Evolutionary conservation across 352 stramenopile species (phyloP).

Genomic region (Peronospora destructor): DNA sequence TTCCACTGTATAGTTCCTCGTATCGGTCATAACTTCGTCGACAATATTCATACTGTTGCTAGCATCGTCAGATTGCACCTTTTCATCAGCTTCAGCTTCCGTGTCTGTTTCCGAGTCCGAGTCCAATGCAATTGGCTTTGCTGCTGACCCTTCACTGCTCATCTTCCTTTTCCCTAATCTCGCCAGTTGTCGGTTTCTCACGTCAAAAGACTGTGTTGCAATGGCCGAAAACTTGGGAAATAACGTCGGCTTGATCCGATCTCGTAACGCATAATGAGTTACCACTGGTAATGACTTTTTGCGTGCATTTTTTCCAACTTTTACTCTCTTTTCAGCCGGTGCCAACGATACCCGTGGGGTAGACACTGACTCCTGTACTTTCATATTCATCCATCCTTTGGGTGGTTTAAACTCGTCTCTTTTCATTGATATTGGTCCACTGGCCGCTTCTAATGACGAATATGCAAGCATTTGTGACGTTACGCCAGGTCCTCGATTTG

Average conservation of each 20-base stretch:
- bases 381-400: slow-evolving; percentile 19
- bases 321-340: slow-evolving; percentile 4
- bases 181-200: slow-evolving; percentile 1
- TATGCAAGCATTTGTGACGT: slow-evolving; percentile 8
- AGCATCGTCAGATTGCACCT: slow-evolving; percentile 4
- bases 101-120: slow-evolving; percentile 37
- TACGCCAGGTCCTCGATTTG: slow-evolving; percentile 13
- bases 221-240: slow-evolving; percentile 2
- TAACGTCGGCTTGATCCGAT: slow-evolving; percentile 9
- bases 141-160: slow-evolving; percentile 30
- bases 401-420: slow-evolving; percentile 4
- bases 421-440: slow-evolving; percentile 15
- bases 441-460: slow-evolving; percentile 23
- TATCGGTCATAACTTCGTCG: slow-evolving; percentile 8
- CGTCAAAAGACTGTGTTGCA: slow-evolving; percentile 1
- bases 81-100: slow-evolving; percentile 26
- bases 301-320: slow-evolving; percentile 1
- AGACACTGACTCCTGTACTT: background rate
- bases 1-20: slow-evolving; percentile 4
- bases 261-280: slow-evolving; percentile 14
- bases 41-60: slow-evolving; percentile 7
- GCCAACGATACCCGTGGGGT: slow-evolving; percentile 6
- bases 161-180: slow-evolving; percentile 22
- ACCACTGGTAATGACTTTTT: slow-evolving; percentile 3
- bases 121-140: slow-evolving; percentile 44